These are phyloP conservation scores for Candolleomyces aberdarensis DNA, from an alignment of 768 basidiomycete genomes.

Conservation along the genomic window DNA sequence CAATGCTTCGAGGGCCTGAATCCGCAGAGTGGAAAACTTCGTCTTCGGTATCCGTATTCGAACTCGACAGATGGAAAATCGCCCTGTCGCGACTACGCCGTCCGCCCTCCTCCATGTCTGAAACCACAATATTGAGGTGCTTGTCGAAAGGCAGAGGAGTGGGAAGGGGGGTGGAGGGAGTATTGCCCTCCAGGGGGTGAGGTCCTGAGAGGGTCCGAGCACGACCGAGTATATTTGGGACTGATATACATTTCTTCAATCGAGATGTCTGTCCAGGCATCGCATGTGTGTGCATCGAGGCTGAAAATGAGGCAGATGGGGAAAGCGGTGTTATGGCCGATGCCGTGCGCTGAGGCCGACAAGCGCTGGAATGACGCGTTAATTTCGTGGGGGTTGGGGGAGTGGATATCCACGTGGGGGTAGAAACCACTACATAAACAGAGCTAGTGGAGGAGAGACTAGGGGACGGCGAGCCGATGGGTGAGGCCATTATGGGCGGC, in stretches of 20 bases:
- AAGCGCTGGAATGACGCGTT: slow-evolving; percentile 35
- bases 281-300: slow-evolving; percentile 33
- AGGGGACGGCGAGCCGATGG: slow-evolving; percentile 48
- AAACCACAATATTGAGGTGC: background rate
- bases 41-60: slow-evolving; percentile 29
- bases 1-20: slow-evolving; percentile 15
- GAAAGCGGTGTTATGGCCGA: slow-evolving; percentile 30
- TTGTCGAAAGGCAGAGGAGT: background rate
- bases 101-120: background rate
- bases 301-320: slow-evolving; percentile 47
- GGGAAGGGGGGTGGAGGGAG: background rate
- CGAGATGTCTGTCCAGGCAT: slow-evolving; percentile 17
- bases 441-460: slow-evolving; percentile 15
- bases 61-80: slow-evolving; percentile 31
- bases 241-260: slow-evolving; percentile 39
- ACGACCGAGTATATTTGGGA: slow-evolving; percentile 32
- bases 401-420: slow-evolving; percentile 57
- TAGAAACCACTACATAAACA: slow-evolving; percentile 19
- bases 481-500: slow-evolving; percentile 58
- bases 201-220: slow-evolving; percentile 15
- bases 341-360: slow-evolving; percentile 19
- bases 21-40: slow-evolving; percentile 11
- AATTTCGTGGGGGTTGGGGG: slow-evolving; percentile 54
- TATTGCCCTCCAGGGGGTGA: slow-evolving; percentile 6
- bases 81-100: slow-evolving; percentile 19